Conservation (phyloP, 129 eudicot genomes). For the Flaveria robusta region DNA sequence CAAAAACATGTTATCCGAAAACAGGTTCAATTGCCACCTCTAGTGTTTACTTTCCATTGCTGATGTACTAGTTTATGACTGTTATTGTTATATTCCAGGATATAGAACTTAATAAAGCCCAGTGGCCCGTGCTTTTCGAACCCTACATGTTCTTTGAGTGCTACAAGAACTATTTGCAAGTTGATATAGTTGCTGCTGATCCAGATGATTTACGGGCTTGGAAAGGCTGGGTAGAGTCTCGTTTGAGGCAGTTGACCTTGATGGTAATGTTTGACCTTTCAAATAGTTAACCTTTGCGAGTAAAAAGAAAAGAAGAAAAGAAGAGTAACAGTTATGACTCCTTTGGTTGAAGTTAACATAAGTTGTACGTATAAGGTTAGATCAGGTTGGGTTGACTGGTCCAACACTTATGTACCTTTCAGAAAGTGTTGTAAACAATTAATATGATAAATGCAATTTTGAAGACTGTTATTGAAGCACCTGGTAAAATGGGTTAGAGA, state of each 20-base stretch:
- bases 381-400: neutral
- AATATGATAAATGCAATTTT: neutral
- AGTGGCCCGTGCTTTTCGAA: constrained; percentile 79
- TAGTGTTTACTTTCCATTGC: neutral
- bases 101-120: constrained; percentile 74
- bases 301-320: neutral
- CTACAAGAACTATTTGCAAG: constrained; percentile 86
- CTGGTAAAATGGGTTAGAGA: neutral
- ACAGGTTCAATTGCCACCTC: neutral
- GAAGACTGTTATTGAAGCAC: neutral
- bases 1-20: neutral
- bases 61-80: neutral
- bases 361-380: neutral
- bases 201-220: constrained; percentile 82
- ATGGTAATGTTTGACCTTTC: constrained; percentile 61
- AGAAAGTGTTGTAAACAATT: neutral
- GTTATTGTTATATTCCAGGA: constrained; percentile 53
- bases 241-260: constrained; percentile 87
- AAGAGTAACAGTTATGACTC: neutral
- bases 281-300: neutral
- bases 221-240: constrained; percentile 99
- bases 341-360: neutral
- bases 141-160: constrained; percentile 78
- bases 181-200: constrained; percentile 77
- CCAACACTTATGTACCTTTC: neutral